phyloP scores from a whole-genome alignment of 2,329 filamentous ascomycete species.

The Scytalidium sp. region DNA sequence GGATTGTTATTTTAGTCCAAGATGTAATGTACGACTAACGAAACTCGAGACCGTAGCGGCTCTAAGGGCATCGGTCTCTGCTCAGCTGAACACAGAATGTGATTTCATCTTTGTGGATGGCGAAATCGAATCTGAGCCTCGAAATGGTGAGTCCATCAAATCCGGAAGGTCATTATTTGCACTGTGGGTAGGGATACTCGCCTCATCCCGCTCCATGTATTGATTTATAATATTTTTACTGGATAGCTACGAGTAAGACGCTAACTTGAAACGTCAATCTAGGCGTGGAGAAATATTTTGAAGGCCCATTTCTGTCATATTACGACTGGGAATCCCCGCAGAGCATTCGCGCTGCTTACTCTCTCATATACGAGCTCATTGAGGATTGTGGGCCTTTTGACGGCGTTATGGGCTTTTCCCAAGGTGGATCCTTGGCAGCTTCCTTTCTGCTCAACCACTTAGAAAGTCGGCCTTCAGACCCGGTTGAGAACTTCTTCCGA shows the following conservation, averaged over 20 bases:
- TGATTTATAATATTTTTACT: too few species aligned
- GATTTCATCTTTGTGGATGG: background rate
- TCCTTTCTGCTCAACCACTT: conserved; percentile 7
- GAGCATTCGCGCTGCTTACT: background rate
- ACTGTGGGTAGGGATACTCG: too few species aligned
- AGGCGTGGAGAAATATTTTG: background rate
- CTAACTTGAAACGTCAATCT: background rate
- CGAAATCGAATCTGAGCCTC: background rate
- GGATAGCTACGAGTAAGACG: background rate
- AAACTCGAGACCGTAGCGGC: too few species aligned
- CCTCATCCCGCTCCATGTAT: too few species aligned
- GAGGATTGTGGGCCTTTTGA: conserved; percentile 11
- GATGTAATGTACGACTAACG: too few species aligned
- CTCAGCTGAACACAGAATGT: background rate
- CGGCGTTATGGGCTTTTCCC: conserved; percentile 11
- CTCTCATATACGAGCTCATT: background rate
- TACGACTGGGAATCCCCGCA: background rate
- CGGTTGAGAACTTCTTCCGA: background rate
- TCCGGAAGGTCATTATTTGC: background rate
- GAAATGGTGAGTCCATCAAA: background rate
- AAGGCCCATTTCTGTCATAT: background rate
- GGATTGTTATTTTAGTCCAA: too few species aligned
- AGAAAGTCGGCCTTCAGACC: background rate
- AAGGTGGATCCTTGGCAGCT: conserved; percentile 10
- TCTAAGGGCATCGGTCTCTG: background rate